phyloP scores from a whole-genome alignment of 768 basidiomycete species.

The Agrocybe pediades region DNA sequence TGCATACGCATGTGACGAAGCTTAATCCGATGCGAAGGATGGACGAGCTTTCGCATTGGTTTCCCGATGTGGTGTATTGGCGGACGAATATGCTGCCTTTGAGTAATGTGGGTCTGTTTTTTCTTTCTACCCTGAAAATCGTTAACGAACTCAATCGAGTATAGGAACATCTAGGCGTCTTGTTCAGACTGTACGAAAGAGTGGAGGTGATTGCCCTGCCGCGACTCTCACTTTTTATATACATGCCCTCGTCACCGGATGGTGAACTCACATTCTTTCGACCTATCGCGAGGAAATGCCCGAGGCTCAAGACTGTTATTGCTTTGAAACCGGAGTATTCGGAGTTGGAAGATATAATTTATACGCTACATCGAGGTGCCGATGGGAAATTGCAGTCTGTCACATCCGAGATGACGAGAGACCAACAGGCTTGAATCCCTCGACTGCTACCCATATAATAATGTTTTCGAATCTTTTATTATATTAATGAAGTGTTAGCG shows the following conservation, averaged over 20 bases:
- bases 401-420: background rate
- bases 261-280: conserved; percentile 7
- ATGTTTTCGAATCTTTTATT: background rate
- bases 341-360: conserved; percentile 5
- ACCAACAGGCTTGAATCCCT: background rate
- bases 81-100: conserved; percentile 12
- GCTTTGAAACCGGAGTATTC: conserved; percentile 13
- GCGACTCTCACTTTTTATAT: conserved; percentile 1
- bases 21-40: conserved; percentile 1
- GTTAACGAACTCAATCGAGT: background rate
- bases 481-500: too few relatives aligned
- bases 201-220: conserved; percentile 13
- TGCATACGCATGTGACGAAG: conserved; percentile 7
- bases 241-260: conserved; percentile 3
- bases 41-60: conserved; percentile 14
- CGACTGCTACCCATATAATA: too few relatives aligned
- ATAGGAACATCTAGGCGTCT: conserved; percentile 7
- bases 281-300: conserved; percentile 1
- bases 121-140: background rate
- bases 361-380: background rate
- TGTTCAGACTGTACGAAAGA: conserved; percentile 16
- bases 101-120: conserved; percentile 8
- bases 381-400: background rate
- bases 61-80: conserved; percentile 9
- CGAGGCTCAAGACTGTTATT: conserved; percentile 9